Conservation (phyloP, 371 early-diverging fungal species). For the Apophysomyces elegans region DNA sequence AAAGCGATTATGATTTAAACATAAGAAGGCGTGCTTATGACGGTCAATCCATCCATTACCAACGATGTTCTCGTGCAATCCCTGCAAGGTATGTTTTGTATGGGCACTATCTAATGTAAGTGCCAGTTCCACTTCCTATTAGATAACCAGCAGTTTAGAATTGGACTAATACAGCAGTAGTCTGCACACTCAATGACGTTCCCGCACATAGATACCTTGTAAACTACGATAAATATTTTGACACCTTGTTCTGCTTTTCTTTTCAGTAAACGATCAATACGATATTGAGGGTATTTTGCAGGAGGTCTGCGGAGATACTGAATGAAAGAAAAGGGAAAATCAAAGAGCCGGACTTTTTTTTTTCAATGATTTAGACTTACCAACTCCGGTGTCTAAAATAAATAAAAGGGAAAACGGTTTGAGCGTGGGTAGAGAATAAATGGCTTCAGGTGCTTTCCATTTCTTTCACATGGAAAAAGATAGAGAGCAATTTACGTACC, state of each 20-base stretch:
- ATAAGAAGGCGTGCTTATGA: background rate
- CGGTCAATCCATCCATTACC: slow-evolving; percentile 29
- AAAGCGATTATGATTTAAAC: background rate
- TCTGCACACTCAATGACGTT: background rate
- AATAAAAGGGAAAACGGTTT: slow-evolving; percentile 13
- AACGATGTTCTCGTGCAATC: slow-evolving; percentile 78
- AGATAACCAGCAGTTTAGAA: background rate
- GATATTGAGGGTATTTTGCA: slow-evolving; percentile 69
- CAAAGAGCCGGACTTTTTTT: background rate
- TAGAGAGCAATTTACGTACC: slow-evolving; percentile 34
- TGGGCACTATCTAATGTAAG: slow-evolving; percentile 80
- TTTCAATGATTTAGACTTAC: slow-evolving; percentile 18
- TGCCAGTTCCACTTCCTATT: slow-evolving; percentile 78
- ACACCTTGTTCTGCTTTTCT: slow-evolving; percentile 90
- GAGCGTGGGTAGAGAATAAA: background rate
- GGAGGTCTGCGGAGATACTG: slow-evolving; percentile 82
- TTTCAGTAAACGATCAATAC: slow-evolving; percentile 83
- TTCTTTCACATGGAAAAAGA: no score
- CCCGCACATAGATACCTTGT: slow-evolving; percentile 58
- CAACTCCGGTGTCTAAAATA: slow-evolving; percentile 49
- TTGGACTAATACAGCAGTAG: background rate
- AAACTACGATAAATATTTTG: slow-evolving; percentile 86
- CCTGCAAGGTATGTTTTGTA: slow-evolving; percentile 76
- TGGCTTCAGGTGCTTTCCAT: no score
- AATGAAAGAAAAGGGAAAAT: background rate